phyloP scores from a whole-genome alignment of 192 early-diverging fungal species.

The Podochytrium sp. region DNA sequence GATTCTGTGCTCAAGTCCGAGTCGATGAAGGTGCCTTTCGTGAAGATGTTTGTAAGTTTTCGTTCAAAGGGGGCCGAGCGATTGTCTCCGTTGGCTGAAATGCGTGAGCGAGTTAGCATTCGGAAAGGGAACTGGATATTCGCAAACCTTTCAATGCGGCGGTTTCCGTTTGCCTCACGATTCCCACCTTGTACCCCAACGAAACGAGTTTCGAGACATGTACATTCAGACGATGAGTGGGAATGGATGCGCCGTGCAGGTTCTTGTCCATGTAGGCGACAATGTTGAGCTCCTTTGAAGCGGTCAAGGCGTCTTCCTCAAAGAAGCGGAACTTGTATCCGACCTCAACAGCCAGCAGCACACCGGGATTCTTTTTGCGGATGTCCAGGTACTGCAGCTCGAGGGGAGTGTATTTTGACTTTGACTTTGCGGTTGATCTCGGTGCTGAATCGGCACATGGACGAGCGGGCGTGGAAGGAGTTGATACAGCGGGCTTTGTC shows the following conservation, averaged over 20 bases:
- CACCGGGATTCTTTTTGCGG: constrained; percentile 71
- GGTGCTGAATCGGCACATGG: too few species aligned
- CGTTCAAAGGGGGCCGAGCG: constrained; percentile 68
- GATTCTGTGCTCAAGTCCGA: background rate
- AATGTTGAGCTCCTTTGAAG: constrained; percentile 67
- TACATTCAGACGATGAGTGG: constrained; percentile 74
- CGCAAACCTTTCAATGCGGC: constrained; percentile 74
- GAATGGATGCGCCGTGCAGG: constrained; percentile 82
- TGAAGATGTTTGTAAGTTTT: constrained; percentile 68
- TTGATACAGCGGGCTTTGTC: too few species aligned
- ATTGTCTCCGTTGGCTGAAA: constrained; percentile 65
- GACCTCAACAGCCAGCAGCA: constrained; percentile 84
- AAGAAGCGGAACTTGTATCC: constrained; percentile 96
- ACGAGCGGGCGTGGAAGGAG: too few species aligned
- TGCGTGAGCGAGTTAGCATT: background rate
- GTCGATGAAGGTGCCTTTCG: constrained; percentile 66
- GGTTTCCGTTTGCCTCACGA: constrained; percentile 83
- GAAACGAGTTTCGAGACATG: constrained; percentile 82
- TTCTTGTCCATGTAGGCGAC: constrained; percentile 78
- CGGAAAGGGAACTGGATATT: background rate
- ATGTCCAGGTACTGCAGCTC: constrained; percentile 82
- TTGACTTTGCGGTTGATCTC: too few species aligned
- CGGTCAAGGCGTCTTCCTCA: constrained; percentile 82
- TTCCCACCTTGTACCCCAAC: constrained; percentile 84
- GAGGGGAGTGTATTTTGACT: constrained; percentile 69